Evolutionary conservation across 1,139 yeast species (phyloP), one percentile per base, ranked within the genome.

Genomic region (Zygoascus meyerae): DNA sequence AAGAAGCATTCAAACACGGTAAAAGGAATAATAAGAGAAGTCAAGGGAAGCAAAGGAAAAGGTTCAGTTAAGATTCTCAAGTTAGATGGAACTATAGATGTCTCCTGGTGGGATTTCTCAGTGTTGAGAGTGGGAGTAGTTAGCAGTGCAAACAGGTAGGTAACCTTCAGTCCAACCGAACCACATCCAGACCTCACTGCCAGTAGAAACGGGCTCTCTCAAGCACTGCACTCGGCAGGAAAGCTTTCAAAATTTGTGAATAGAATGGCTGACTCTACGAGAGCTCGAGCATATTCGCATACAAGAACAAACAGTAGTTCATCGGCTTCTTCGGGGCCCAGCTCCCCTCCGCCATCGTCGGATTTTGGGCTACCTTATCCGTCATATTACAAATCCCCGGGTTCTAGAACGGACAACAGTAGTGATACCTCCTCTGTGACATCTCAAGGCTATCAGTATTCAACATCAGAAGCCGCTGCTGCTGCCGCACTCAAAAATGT

Each of bases 221-320:
- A 21, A 21, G 6, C 26, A 21, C 4, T 21, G 7, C 6, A 21
- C 4, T 21, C 26, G 7, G 26, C 26, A 21, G 7, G 26, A 21
- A 7, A 7, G 7, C 7, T 21, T 21, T 7, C 26, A 21, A 21
- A 5, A 21, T 21, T 7, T 7, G 26, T 21, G 6, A 34, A 11
- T 10, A 34, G 16, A 11, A 30, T 38, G 34, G 12, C 34, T 9
- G 33, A 38, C n/a, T 12, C 26, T 11, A 14, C 14, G 8, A 18
- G 57, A 16, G 36, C 50, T 5, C 48, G 61, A 31, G 54, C 59
- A 2, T 54, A 51, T 36, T 60, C 64, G 4, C 62, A 59, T 34
- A 55, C 63, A 3, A 40, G 63, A 33, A 58, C 64, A 21, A 61
- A 61, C 47, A 60, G 64, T 14, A 59, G 63, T 6, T 59, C 63